Evolutionary conservation across 441 rosid genomes (phyloP).

Genomic region (Mallotus japonicus): DNA sequence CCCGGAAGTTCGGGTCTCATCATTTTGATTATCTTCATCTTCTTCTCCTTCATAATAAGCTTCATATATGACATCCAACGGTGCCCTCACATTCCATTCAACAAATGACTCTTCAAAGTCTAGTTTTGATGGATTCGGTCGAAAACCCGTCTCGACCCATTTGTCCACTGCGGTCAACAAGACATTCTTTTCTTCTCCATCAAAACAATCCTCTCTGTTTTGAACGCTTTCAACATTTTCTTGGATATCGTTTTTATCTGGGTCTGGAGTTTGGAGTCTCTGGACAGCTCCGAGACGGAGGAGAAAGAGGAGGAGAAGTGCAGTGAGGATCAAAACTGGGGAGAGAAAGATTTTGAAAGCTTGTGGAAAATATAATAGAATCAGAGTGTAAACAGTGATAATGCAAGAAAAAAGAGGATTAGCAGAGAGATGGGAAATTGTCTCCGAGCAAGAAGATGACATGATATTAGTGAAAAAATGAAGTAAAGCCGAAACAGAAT

Average conservation of each 20-base stretch:
- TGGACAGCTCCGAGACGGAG: conserved; percentile 47
- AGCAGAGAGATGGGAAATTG: conserved; percentile 5
- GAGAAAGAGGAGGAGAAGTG: conserved; percentile 45
- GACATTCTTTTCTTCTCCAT: background rate
- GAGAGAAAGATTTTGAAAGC: conserved; percentile 36
- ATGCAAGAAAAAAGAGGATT: conserved; percentile 60
- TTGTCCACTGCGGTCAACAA: conserved; percentile 12
- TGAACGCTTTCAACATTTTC: background rate
- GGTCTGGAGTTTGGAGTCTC: conserved; percentile 18
- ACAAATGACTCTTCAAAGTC: conserved; percentile 38
- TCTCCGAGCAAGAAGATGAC: background rate
- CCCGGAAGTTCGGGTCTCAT: conserved; percentile 4
- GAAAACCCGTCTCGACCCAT: conserved; percentile 24
- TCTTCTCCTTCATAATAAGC: conserved; percentile 45
- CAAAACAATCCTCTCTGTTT: background rate
- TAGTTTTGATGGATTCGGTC: conserved; percentile 3
- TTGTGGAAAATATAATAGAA: conserved; percentile 54
- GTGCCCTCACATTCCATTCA: conserved; percentile 68
- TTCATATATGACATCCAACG: conserved; percentile 71
- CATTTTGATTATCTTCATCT: conserved; percentile 22
- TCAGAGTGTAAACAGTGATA: conserved; percentile 42
- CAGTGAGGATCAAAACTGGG: conserved; percentile 44
- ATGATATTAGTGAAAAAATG: conserved; percentile 5
- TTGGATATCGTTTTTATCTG: background rate
- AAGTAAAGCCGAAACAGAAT: background rate